Evolutionary conservation across 2,329 filamentous ascomycete species (phyloP).

Genomic region (Diaporthe ilicicola): DNA sequence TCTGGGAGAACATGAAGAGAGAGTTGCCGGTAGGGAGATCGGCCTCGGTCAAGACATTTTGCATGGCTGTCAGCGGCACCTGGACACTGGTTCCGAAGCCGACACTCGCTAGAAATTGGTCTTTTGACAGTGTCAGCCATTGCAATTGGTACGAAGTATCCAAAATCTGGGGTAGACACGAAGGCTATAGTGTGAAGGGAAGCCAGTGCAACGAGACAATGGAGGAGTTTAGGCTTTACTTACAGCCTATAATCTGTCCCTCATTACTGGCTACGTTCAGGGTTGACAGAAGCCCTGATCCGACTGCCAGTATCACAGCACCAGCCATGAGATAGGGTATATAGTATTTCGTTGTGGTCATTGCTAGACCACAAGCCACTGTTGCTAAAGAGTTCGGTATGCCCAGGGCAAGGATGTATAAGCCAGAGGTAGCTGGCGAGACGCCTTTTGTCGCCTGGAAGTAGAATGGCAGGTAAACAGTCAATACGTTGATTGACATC

Average conservation of each 20-base stretch:
- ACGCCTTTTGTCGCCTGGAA: constrained; percentile 23
- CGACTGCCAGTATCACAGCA: constrained; percentile 12
- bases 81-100: constrained; percentile 26
- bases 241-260: constrained; percentile 6
- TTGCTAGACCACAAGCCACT: constrained; percentile 12
- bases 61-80: constrained; percentile 19
- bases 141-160: background rate
- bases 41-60: constrained; percentile 21
- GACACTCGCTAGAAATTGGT: constrained; percentile 23
- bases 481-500: constrained; percentile 9
- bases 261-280: background rate
- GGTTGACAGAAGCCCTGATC: constrained; percentile 17
- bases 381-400: constrained; percentile 14
- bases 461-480: constrained; percentile 18
- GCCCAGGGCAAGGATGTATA: constrained; percentile 22
- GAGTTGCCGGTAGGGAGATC: background rate
- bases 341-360: background rate
- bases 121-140: background rate
- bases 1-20: constrained; percentile 11
- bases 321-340: constrained; percentile 21
- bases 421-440: constrained; percentile 19
- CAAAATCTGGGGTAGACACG: background rate
- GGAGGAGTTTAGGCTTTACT: background rate
- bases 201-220: too few relatives aligned
- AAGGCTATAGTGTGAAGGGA: background rate